phyloP scores from a whole-genome alignment of 2,329 filamentous ascomycete genomes.

The Aulographum hederae region DNA sequence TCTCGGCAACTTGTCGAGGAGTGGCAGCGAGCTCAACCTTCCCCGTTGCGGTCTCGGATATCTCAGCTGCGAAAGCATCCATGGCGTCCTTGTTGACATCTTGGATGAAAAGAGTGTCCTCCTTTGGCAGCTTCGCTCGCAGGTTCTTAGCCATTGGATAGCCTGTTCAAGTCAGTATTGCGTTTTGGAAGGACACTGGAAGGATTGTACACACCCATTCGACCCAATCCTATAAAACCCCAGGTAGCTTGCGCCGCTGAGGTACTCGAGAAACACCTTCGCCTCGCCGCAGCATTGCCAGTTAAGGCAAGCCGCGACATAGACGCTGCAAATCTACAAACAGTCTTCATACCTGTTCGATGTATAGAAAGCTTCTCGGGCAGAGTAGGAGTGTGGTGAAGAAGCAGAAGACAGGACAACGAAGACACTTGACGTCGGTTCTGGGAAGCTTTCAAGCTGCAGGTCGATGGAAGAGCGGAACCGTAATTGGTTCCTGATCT shows the following conservation, averaged over 20 bases:
- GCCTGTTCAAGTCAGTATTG: conserved; percentile 22
- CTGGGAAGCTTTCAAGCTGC: neutral
- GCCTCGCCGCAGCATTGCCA: neutral
- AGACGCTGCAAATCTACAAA: neutral
- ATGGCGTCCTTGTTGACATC: conserved; percentile 44
- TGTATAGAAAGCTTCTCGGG: conserved; percentile 24
- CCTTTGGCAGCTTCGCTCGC: conserved; percentile 42
- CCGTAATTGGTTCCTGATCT: too few relatives aligned
- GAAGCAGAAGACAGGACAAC: too few relatives aligned
- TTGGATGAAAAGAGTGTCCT: conserved; percentile 44
- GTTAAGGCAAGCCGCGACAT: neutral
- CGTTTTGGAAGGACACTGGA: conserved; percentile 3
- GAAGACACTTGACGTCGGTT: conserved; percentile 3
- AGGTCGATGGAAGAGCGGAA: too few relatives aligned
- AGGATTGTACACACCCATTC: conserved; percentile 33
- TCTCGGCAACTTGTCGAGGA: conserved; percentile 45
- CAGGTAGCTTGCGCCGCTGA: conserved; percentile 24
- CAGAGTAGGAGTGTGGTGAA: too few relatives aligned
- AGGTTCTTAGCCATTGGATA: conserved; percentile 59
- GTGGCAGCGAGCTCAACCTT: conserved; percentile 36
- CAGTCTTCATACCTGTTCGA: conserved; percentile 14
- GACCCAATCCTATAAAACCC: conserved; percentile 41
- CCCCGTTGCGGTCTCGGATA: conserved; percentile 34
- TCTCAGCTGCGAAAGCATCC: conserved; percentile 39
- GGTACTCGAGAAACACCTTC: neutral